Conservation (phyloP, 805 yeast genomes). For the Zygosaccharomyces bisporus region DNA sequence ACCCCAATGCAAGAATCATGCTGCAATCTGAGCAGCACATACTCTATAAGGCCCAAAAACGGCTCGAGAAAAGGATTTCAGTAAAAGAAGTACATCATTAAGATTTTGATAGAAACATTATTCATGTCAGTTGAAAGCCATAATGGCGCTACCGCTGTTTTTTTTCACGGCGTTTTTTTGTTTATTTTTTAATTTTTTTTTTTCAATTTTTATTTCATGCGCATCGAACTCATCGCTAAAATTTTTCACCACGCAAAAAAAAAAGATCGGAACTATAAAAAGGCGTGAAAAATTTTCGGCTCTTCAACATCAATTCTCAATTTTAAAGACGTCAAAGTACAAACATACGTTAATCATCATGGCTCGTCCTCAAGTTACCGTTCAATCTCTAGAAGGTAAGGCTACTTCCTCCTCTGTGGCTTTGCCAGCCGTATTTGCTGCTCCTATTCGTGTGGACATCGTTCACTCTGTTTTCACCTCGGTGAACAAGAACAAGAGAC, state of each 20-base stretch:
- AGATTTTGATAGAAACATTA: no score
- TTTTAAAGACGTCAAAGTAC: slow-evolving; percentile 11
- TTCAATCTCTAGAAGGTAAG: slow-evolving; percentile 83
- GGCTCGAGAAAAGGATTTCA: not conserved
- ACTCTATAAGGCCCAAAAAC: not conserved
- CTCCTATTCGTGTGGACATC: slow-evolving; percentile 99
- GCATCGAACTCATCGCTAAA: not conserved
- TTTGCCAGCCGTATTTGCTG: slow-evolving; percentile 97
- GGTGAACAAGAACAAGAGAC: slow-evolving; percentile 99
- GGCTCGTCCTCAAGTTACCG: slow-evolving; percentile 96
- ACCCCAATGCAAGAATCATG: slow-evolving; percentile 4
- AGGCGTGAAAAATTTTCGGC: slow-evolving; percentile 12
- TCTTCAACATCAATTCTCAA: not conserved
- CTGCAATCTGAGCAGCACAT: slow-evolving; percentile 8
- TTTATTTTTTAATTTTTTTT: not conserved
- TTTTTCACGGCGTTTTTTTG: not conserved
- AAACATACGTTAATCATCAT: slow-evolving; percentile 41
- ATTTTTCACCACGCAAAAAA: slow-evolving; percentile 14
- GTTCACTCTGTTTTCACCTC: slow-evolving; percentile 98
- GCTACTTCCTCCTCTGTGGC: slow-evolving; percentile 79
- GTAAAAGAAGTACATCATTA: no score
- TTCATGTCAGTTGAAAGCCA: no score
- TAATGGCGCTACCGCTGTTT: not conserved
- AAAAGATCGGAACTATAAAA: slow-evolving; percentile 9
- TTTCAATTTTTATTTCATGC: not conserved